Percentiles rank a stretch among this genome's conserved stretches.
phyloP scores from a whole-genome alignment of 1,139 yeast genomes.

The Protomyces pachydermus region DNA sequence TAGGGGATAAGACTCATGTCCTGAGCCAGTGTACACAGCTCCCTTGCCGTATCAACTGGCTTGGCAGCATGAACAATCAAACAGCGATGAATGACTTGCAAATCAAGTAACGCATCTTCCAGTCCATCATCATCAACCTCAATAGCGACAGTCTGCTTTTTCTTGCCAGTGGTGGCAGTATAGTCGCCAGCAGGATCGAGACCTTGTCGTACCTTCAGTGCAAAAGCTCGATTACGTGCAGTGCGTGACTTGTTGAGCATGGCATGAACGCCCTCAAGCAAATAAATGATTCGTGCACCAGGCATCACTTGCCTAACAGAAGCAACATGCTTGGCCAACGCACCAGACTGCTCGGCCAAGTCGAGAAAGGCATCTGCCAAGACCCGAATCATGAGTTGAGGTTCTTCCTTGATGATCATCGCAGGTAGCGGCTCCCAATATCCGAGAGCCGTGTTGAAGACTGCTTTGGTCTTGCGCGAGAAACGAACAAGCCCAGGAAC shows the following conservation, averaged over 20 bases:
- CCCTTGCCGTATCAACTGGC: constrained; percentile 31
- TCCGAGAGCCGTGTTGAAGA: constrained; percentile 30
- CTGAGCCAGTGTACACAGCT: constrained; percentile 31
- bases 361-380: constrained; percentile 30
- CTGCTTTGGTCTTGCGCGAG: constrained; percentile 31
- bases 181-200: constrained; percentile 12
- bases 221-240: constrained; percentile 29
- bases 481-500: constrained; percentile 30
- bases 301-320: constrained; percentile 20
- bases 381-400: constrained; percentile 28
- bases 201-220: constrained; percentile 29
- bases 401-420: constrained; percentile 30
- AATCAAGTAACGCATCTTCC: constrained; percentile 30
- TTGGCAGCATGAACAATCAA: constrained; percentile 30
- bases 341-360: constrained; percentile 17
- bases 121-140: constrained; percentile 24
- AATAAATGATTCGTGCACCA: constrained; percentile 26
- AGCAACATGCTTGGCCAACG: constrained; percentile 16
- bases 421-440: constrained; percentile 32
- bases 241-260: constrained; percentile 26
- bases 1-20: constrained; percentile 34
- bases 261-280: constrained; percentile 32
- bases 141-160: background rate
- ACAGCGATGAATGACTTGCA: constrained; percentile 30
- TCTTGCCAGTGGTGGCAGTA: background rate